These are phyloP conservation scores for Populus simonii DNA, from an alignment of 345 rosid species.

Conservation along the genomic window DNA sequence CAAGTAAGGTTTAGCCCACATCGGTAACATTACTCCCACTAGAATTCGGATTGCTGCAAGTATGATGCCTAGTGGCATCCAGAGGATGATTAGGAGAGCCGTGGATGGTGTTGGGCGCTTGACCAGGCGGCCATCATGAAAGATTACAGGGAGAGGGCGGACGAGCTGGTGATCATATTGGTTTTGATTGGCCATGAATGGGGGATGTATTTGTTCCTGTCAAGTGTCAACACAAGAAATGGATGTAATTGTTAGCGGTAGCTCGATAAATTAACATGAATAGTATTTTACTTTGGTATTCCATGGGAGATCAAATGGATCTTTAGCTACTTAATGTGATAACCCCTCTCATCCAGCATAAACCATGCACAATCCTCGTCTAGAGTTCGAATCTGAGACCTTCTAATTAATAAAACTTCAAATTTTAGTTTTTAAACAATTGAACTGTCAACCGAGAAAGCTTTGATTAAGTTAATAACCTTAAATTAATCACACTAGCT, in stretches of 20 bases:
- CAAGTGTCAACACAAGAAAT: constrained; percentile 29
- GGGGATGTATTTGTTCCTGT: constrained; percentile 64
- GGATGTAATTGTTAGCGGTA: not conserved
- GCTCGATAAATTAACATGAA: not conserved
- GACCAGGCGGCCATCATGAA: constrained; percentile 89
- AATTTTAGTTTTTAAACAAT: not conserved
- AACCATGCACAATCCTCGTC: too few species aligned
- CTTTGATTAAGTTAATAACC: not conserved
- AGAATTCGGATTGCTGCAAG: constrained; percentile 52
- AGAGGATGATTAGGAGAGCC: constrained; percentile 63
- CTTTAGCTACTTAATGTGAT: too few species aligned
- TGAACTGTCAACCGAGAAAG: not conserved
- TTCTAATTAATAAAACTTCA: not conserved
- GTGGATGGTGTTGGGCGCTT: constrained; percentile 72
- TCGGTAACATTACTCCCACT: constrained; percentile 53
- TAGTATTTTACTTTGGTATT: too few species aligned
- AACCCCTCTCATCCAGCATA: too few species aligned
- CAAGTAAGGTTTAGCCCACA: constrained; percentile 56
- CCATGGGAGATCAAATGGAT: too few species aligned
- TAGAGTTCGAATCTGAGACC: too few species aligned
- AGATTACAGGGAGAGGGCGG: constrained; percentile 74
- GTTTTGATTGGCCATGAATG: constrained; percentile 28
- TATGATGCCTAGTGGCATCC: constrained; percentile 80
- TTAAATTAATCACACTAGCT: not conserved
- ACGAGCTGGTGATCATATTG: constrained; percentile 23